phyloP scores from a whole-genome alignment of 2,329 filamentous ascomycete genomes.

The Paraphaeosphaeria minitans region DNA sequence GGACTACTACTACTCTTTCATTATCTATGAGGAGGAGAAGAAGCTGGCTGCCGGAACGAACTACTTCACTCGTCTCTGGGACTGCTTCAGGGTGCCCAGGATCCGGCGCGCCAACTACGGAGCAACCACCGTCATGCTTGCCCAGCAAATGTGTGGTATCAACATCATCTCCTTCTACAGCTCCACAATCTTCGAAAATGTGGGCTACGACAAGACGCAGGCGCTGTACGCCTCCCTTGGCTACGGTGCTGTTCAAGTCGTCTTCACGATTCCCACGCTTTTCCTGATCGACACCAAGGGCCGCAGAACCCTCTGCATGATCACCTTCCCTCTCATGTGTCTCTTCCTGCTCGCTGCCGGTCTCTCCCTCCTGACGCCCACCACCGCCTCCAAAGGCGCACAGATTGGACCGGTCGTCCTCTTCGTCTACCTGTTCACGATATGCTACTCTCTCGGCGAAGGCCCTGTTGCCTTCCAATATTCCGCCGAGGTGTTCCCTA shows the following conservation, averaged over 20 bases:
- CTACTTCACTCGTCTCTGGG: conserved; percentile 51
- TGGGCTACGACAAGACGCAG: conserved; percentile 32
- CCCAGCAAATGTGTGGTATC: conserved; percentile 50
- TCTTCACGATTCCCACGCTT: conserved; percentile 44
- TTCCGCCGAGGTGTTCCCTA: conserved; percentile 47
- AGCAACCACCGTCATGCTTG: conserved; percentile 49
- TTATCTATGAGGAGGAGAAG: conserved; percentile 44
- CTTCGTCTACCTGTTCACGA: conserved; percentile 45
- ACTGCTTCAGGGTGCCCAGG: conserved; percentile 52
- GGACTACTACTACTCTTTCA: conserved; percentile 46
- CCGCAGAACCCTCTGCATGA: conserved; percentile 38
- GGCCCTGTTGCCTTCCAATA: conserved; percentile 58
- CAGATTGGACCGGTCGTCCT: conserved; percentile 44
- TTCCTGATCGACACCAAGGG: conserved; percentile 49
- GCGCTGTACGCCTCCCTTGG: conserved; percentile 46
- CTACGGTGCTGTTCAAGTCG: conserved; percentile 44
- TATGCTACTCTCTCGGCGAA: conserved; percentile 45
- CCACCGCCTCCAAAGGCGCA: conserved; percentile 20
- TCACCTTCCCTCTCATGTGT: conserved; percentile 46
- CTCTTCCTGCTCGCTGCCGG: conserved; percentile 44
- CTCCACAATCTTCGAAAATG: conserved; percentile 69
- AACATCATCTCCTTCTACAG: conserved; percentile 88
- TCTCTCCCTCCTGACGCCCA: conserved; percentile 40
- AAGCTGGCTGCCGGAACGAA: conserved; percentile 40
- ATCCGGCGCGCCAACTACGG: conserved; percentile 47